Evolutionary conservation across 2,329 filamentous ascomycete species (phyloP).

Genomic region (Truncatella angustata): DNA sequence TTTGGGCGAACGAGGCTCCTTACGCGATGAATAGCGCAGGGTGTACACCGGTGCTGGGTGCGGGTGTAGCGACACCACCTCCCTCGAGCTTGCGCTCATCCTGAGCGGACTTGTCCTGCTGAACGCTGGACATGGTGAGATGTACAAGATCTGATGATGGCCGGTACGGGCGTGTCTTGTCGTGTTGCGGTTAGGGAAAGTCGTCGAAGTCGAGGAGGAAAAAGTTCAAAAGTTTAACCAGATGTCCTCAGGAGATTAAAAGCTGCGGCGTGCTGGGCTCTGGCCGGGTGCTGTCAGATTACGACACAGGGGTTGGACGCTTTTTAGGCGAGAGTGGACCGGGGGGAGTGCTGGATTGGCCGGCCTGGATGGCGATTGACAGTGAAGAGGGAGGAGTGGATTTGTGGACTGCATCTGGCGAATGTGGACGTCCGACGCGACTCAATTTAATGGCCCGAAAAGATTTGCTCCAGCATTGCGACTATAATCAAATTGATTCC

Average conservation of each 20-base stretch:
- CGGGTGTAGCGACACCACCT: slow-evolving; percentile 6
- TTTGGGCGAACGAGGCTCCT: background rate
- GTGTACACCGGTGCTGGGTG: slow-evolving; percentile 8
- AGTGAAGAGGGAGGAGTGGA: background rate
- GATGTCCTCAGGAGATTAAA: slow-evolving; percentile 7
- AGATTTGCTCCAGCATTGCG: background rate
- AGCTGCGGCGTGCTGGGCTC: too few relatives aligned
- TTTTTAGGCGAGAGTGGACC: slow-evolving; percentile 4
- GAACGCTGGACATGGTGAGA: slow-evolving; percentile 7
- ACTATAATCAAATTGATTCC: slow-evolving; percentile 8
- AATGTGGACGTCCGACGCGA: background rate
- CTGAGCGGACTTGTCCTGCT: slow-evolving; percentile 7
- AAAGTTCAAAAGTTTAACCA: background rate
- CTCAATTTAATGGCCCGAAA: background rate
- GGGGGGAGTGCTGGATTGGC: background rate
- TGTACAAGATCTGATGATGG: background rate
- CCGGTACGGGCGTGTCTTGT: background rate
- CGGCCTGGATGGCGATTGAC: background rate
- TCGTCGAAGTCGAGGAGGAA: slow-evolving; percentile 4
- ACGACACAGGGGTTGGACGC: slow-evolving; percentile 7
- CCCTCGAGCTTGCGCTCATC: slow-evolving; percentile 10
- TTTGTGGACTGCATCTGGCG: background rate
- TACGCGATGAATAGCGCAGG: slow-evolving; percentile 10
- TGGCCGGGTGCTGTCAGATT: slow-evolving; percentile 6
- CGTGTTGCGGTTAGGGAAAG: background rate